Conservation (phyloP, 2,329 filamentous ascomycete genomes). For the Tolypocladium amazonense region DNA sequence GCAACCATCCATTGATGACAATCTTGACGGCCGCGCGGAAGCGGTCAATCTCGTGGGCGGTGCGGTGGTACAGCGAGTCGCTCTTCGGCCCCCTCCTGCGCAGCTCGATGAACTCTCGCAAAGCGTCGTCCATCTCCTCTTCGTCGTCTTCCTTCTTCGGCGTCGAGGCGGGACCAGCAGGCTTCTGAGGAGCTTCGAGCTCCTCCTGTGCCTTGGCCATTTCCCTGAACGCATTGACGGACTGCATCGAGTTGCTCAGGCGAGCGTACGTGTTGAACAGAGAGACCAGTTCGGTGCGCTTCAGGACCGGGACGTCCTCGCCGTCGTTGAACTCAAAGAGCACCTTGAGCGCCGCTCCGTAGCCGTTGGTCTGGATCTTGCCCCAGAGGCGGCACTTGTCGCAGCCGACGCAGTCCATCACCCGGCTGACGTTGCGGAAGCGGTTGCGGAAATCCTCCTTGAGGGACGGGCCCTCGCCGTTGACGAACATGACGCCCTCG, state of each 20-base stretch:
- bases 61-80: constrained; percentile 37
- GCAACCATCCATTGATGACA: constrained; percentile 60
- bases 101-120: constrained; percentile 14
- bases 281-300: constrained; percentile 86
- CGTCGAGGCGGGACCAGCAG: neutral
- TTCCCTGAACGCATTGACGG: constrained; percentile 59
- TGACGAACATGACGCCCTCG: constrained; percentile 89
- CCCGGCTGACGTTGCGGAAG: constrained; percentile 89
- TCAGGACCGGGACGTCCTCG: constrained; percentile 57
- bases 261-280: constrained; percentile 90
- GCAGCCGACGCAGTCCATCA: constrained; percentile 98
- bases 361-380: constrained; percentile 89
- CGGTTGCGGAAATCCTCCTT: constrained; percentile 97
- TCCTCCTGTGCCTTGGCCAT: constrained; percentile 33
- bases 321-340: constrained; percentile 75
- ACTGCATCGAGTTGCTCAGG: constrained; percentile 68
- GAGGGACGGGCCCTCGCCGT: constrained; percentile 60
- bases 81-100: constrained; percentile 14
- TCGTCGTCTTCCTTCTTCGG: constrained; percentile 26
- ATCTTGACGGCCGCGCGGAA: constrained; percentile 54
- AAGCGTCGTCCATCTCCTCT: constrained; percentile 20
- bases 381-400: constrained; percentile 98
- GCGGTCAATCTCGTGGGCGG: constrained; percentile 52
- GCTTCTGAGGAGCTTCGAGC: neutral
- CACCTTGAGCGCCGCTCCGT: constrained; percentile 89